Evolutionary conservation across 2,329 filamentous ascomycete genomes (phyloP).

Genomic region (Pestalotiopsis sp.): DNA sequence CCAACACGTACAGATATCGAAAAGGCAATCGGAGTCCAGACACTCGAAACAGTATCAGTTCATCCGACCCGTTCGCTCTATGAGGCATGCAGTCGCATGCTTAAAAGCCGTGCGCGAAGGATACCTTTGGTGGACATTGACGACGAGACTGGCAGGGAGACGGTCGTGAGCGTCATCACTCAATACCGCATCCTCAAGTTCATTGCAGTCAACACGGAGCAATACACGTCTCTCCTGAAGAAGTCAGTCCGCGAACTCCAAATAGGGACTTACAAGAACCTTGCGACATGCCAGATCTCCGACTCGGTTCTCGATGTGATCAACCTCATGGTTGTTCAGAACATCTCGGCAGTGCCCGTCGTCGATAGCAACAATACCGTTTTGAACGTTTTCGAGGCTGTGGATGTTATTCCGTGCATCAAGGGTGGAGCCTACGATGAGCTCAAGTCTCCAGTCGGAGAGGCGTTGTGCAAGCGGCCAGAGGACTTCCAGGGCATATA

Average conservation of each 20-base stretch:
- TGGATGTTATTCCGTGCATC: constrained; percentile 95
- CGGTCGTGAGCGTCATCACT: constrained; percentile 95
- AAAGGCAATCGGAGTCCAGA: constrained; percentile 85
- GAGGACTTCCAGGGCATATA: constrained; percentile 97
- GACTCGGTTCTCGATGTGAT: constrained; percentile 94
- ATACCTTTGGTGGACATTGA: constrained; percentile 94
- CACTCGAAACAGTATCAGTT: constrained; percentile 94
- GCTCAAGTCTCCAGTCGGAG: constrained; percentile 81
- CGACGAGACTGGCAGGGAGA: constrained; percentile 88
- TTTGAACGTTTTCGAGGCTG: constrained; percentile 95
- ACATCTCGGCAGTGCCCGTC: constrained; percentile 94
- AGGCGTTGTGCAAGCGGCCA: constrained; percentile 82
- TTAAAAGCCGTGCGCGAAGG: constrained; percentile 87
- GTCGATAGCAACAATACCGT: constrained; percentile 77
- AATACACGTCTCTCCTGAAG: constrained; percentile 84
- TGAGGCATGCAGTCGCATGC: constrained; percentile 92
- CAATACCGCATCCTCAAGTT: constrained; percentile 99
- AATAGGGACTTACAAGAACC: constrained; percentile 79
- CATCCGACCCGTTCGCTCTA: constrained; percentile 89
- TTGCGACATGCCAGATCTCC: constrained; percentile 85
- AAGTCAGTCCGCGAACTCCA: constrained; percentile 84
- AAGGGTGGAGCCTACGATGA: constrained; percentile 94
- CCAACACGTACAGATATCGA: constrained; percentile 73
- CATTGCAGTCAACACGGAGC: constrained; percentile 88
- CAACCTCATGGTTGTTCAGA: constrained; percentile 87